Conservation (phyloP, 108 stramenopile species). For the Licmophora abbreviata region DNA sequence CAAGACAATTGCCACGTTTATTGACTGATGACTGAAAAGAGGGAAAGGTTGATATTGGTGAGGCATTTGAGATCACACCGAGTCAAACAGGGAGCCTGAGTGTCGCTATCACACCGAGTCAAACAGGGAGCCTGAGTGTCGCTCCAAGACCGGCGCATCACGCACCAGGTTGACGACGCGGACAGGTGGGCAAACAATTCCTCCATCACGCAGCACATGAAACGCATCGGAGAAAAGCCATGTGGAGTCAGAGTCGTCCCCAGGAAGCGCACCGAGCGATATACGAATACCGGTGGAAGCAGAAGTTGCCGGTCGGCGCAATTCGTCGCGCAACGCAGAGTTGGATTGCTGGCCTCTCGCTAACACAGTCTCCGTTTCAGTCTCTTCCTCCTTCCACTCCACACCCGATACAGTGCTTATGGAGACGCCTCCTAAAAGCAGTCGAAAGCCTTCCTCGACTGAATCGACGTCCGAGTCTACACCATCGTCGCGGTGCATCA, state of each 20-base stretch:
- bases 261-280: background rate
- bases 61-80: too few relatives aligned
- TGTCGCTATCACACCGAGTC: too few relatives aligned
- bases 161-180: conserved; percentile 12
- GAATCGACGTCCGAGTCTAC: background rate
- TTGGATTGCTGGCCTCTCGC: background rate
- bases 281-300: background rate
- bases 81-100: too few relatives aligned
- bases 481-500: too few relatives aligned
- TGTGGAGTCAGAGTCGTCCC: background rate
- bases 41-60: too few relatives aligned
- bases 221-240: conserved; percentile 11
- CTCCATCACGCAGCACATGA: conserved; percentile 5
- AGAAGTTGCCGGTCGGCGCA: background rate
- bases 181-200: conserved; percentile 12
- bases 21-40: background rate
- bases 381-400: background rate
- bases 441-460: conserved; percentile 2
- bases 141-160: too few relatives aligned
- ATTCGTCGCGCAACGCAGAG: background rate
- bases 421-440: conserved; percentile 3
- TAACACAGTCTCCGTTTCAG: background rate
- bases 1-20: conserved; percentile 27
- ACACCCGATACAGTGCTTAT: background rate
- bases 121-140: too few relatives aligned